Base-by-base conservation (phyloP, 345 rosid genomes). In the Aquilaria malaccensis region DNA sequence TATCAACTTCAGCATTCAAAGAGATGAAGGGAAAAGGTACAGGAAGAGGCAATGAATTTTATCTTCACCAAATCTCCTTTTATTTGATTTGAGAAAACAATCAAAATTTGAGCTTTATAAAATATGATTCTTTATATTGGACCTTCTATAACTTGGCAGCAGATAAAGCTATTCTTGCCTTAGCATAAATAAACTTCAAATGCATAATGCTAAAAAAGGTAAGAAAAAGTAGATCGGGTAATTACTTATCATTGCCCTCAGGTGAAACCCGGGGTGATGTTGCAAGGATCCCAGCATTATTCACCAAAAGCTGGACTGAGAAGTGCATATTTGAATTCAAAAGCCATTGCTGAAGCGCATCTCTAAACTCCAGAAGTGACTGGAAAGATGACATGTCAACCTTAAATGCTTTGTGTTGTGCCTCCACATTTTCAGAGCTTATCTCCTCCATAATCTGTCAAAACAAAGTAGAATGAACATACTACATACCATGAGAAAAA, bases 211-310 rank as follows among this genome's bases (percentile, higher is more conserved):
- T 11, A 31, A 13, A 30, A 55, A 22, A 33, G 0, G 6, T 5
- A 49, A 48, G 3, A 30, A 52, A 57, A 12, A 30, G 6, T 43
- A 53, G 43, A 7, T 30, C 48, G 61, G 68, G 55, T 56, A 67
- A 75, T 73, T 80, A 93, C 97, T 77, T 64, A 67, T 93, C 98
- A 70, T 81, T 81, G 80, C 96, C 97, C 70, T 89, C 88, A 61
- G 79, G 45, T 11, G 97, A 84, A 9, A 74, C 60, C 13, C 84
- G 77, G 47, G 66, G 62, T 7, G 94, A 77, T 43, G 86, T 79
- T 76, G 98, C 96, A 52, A 93, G 67, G 71, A 93, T 81, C 66
- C 97, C 98, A 72, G 98, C 98, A 68, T 93, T 86, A 75, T 93
- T 93, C 46, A 93, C 80, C 77, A 93, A 74, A 9, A 93, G 81